Base-by-base conservation (phyloP, 2,329 filamentous ascomycete species). In the Rhexocercosporidium sp. region DNA sequence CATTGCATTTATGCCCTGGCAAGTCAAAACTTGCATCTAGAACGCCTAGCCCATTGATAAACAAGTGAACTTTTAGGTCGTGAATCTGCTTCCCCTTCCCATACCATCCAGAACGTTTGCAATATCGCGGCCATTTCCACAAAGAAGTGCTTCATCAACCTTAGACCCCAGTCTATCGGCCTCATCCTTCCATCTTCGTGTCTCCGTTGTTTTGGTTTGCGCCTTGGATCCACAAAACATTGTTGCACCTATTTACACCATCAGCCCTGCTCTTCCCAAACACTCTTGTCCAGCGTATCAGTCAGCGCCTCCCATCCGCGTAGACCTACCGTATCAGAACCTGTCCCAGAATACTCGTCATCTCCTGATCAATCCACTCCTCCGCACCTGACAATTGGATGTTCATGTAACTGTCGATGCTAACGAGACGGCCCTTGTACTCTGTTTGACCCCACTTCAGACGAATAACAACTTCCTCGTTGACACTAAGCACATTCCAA, bases 371-470 rank as follows among this genome's bases (percentile, higher is more conserved):
- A 77, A 97, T 92, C 81, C 91, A 97, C 81, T 99, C 96, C 82
- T 97, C 92, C 61, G 95, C 94, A 75, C 91, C 90, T 72, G 90
- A 89, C 71, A 99, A 87, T 82, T 98, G 94, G 71, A 99, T 90
- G 84, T 99, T 99, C 95, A 99, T 98, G 85, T 99, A 99, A 78
- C 92, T 94, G 83, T 99, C 96, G 77, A 97, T 92, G 75, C 92
- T 95, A 77, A 97, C 92, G 70, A 99, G 88, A 72, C 88, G 88
- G 79, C 96, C 96, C 80, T 95, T 96, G 87, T 99, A 99, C 81
- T 99, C 96, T 68, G 93, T 96, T 81, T 97, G 91, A 75, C 93
- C 94, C 96, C 96, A 99, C 87, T 99, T 99, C 72, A 99, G 87
- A 75, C 94, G 93, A 71, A 99, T 92, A 71, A 94, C 85, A 77